Percentiles rank a stretch among this genome's conserved stretches.
Conservation (phyloP, 257 asterid genomes). For the Solanum dulcamara region DNA sequence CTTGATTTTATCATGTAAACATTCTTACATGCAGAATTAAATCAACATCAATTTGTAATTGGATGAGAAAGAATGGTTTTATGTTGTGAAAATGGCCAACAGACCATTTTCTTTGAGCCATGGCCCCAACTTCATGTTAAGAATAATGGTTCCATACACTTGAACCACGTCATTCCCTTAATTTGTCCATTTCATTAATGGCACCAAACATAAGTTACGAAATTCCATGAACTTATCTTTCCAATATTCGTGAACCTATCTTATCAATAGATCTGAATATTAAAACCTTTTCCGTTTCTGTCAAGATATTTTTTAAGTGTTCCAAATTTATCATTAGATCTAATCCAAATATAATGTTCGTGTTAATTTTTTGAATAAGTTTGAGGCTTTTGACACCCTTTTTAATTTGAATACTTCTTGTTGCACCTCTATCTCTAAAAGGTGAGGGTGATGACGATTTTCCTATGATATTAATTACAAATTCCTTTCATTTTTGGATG, state of each 20-base stretch:
- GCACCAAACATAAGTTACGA: neutral
- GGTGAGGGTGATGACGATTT: too few relatives aligned
- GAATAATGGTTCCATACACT: neutral
- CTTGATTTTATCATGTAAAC: neutral
- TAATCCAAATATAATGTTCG: neutral
- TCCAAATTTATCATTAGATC: neutral
- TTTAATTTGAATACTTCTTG: too few relatives aligned
- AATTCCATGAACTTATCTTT: neutral
- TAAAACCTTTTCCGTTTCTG: neutral
- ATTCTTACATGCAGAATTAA: neutral
- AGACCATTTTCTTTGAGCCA: slow-evolving; percentile 5
- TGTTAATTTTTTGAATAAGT: too few relatives aligned
- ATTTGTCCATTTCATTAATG: neutral
- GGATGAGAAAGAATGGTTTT: neutral
- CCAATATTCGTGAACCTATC: neutral
- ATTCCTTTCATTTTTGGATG: too few relatives aligned
- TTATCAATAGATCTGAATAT: neutral
- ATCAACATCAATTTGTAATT: neutral
- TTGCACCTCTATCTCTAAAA: too few relatives aligned
- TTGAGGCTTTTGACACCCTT: too few relatives aligned
- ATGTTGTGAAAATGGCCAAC: neutral
- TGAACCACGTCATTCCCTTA: neutral
- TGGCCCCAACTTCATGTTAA: neutral
- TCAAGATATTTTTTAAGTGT: neutral
- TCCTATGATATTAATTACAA: too few relatives aligned